phyloP scores from a whole-genome alignment of 768 basidiomycete species.

The Russula foetens region DNA sequence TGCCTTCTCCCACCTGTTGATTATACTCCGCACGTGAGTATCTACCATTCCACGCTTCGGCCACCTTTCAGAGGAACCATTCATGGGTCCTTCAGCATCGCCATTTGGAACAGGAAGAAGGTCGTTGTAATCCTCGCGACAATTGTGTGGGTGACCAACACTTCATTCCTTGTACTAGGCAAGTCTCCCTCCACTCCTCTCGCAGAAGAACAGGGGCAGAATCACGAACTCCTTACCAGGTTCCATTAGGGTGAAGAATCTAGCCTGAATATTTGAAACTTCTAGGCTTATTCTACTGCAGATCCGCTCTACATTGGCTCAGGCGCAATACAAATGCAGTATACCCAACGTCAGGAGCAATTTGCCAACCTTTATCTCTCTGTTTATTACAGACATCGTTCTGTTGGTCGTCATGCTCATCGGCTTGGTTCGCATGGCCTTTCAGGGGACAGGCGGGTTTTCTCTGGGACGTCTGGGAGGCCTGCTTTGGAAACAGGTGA shows the following conservation, averaged over 20 bases:
- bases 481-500: neutral
- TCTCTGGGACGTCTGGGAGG: neutral
- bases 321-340: neutral
- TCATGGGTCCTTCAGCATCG: too few species aligned
- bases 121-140: neutral
- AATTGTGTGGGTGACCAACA: neutral
- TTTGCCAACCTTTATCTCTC: neutral
- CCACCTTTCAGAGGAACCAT: too few species aligned
- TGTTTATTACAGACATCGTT: neutral
- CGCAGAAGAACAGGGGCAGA: neutral
- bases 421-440: neutral
- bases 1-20: neutral
- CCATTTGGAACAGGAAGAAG: too few species aligned
- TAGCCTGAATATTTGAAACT: neutral
- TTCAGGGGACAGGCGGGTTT: neutral
- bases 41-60: too few species aligned
- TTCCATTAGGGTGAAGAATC: neutral
- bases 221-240: neutral
- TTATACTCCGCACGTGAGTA: neutral
- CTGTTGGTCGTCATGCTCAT: neutral
- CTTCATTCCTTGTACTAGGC: neutral
- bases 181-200: neutral
- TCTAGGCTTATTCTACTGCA: neutral
- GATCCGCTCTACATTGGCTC: neutral
- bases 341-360: neutral